phyloP scores from a whole-genome alignment of 2,329 filamentous ascomycete genomes.

The Curvularia eragrostidis region DNA sequence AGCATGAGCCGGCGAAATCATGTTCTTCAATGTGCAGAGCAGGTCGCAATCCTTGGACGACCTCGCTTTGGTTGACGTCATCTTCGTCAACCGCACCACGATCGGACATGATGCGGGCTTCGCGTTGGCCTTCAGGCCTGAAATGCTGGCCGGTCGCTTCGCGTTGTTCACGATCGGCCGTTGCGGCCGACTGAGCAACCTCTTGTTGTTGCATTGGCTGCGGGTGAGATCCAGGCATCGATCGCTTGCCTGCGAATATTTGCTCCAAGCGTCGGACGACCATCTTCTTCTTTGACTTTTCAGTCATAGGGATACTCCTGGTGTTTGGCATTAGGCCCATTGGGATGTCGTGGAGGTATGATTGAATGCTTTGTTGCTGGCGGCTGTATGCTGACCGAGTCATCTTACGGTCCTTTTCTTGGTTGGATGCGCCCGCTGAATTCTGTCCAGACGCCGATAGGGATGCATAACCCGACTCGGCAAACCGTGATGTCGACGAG shows the following conservation, averaged over 20 bases:
- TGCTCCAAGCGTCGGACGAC: conserved; percentile 80
- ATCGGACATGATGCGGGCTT: conserved; percentile 55
- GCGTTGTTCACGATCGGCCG: conserved; percentile 51
- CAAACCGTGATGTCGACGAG: conserved; percentile 61
- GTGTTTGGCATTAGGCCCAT: conserved; percentile 70
- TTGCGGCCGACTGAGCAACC: conserved; percentile 62
- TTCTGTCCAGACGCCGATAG: conserved; percentile 57
- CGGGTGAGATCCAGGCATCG: conserved; percentile 52
- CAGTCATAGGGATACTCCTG: conserved; percentile 63
- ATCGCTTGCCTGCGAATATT: conserved; percentile 76
- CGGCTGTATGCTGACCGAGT: conserved; percentile 43
- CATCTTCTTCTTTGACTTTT: conserved; percentile 76
- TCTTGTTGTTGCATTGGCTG: conserved; percentile 64
- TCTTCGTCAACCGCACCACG: conserved; percentile 26
- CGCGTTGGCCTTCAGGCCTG: conserved; percentile 53
- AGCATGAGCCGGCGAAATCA: conserved; percentile 39
- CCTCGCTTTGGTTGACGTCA: conserved; percentile 18
- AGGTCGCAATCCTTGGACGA: conserved; percentile 30
- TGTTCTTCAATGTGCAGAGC: conserved; percentile 31
- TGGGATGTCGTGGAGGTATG: conserved; percentile 75
- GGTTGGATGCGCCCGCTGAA: conserved; percentile 49
- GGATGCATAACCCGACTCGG: conserved; percentile 69
- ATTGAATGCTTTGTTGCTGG: conserved; percentile 65
- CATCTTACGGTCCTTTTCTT: conserved; percentile 38
- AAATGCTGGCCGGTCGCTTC: conserved; percentile 50